Base-by-base conservation (phyloP, 1,284 basidiomycete species). In the Cystobasidiaceae sp. region DNA sequence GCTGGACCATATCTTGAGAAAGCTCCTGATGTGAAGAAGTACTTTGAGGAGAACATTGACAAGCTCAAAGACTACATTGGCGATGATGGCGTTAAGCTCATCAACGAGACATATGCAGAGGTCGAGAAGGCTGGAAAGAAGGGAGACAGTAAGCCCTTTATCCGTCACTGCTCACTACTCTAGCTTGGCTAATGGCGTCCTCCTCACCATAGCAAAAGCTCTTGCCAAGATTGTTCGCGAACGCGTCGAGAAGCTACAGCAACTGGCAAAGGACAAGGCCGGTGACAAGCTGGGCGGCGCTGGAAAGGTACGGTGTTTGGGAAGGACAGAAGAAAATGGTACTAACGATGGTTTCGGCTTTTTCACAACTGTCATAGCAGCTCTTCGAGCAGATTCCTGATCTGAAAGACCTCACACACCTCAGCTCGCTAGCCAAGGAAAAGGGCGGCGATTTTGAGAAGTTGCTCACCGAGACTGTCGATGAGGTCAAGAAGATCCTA, bases 381-480 rank as follows among this genome's bases (percentile, higher is more conserved):
- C 34, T 69, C 25, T 67, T 71, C 43, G 66, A 69, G n/a, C 66
- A 67, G 9, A 21, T 67, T 3, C 66, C 66, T 17, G 68, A 71
- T 45, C 43, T 82, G 69, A 78, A 80, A 70, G 72, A 77, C 23
- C 72, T 82, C 51, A 79, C 80, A 60, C 30, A 64, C 13, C 43
- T 64, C 11, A 51, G 52, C 17, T 71, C 79, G 56, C 70, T 82
- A 19, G 77, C 77, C 23, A 73, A 77, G 28, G 76, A 77, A 57
- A 80, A 81, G 62, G 76, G 78, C 15, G 77, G 79, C 17, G 80
- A 81, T 64, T 77, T 79, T 49, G 74, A 80, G 71, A 74, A 75
- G 57, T 78, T 82, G 58, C 70, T 81, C 28, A 54, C 69, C 32
- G 64, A 66, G 49, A 71, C 72, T 4, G 70, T 70, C 55, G 69